phyloP scores from a whole-genome alignment of 208 protist species.

The Strigomonas culicis region DNA sequence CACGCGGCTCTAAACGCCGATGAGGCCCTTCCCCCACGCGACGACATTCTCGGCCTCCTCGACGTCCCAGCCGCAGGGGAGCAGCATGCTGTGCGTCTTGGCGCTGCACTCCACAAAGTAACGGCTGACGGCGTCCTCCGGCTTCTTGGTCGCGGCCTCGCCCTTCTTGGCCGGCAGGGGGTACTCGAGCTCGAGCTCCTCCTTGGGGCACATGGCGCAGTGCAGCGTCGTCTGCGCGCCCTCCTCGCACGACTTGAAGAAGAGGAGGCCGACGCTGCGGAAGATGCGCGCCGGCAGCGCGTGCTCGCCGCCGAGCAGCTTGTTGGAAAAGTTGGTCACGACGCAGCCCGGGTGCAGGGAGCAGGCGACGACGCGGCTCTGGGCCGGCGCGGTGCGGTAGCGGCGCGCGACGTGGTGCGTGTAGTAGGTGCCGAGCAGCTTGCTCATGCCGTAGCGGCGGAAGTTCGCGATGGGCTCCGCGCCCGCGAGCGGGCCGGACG shows the following conservation, averaged over 20 bases:
- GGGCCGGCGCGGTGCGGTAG: conserved; percentile 21
- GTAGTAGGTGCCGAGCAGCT: conserved; percentile 84
- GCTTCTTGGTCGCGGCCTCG: neutral
- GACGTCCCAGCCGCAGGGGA: conserved; percentile 77
- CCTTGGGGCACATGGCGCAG: conserved; percentile 74
- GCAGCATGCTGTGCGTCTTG: conserved; percentile 53
- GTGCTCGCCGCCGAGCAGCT: conserved; percentile 29
- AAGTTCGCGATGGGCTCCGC: conserved; percentile 32
- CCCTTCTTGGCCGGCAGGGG: conserved; percentile 11
- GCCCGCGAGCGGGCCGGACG: conserved; percentile 32
- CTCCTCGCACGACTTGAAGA: conserved; percentile 64
- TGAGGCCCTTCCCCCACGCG: conserved; percentile 55
- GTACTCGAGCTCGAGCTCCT: conserved; percentile 64
- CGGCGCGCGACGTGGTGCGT: conserved; percentile 69
- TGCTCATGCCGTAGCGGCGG: conserved; percentile 79
- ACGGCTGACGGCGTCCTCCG: conserved; percentile 39
- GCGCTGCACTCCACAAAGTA: conserved; percentile 87
- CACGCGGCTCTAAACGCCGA: too few species aligned
- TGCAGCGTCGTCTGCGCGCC: conserved; percentile 86
- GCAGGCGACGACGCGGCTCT: conserved; percentile 53
- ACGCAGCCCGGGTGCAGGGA: conserved; percentile 83
- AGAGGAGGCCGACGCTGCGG: conserved; percentile 34
- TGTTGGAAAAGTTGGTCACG: conserved; percentile 58
- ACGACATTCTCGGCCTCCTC: conserved; percentile 60
- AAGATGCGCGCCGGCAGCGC: conserved; percentile 20